phyloP scores from a whole-genome alignment of 2,329 filamentous ascomycete species.

The Huntiella omanensis region DNA sequence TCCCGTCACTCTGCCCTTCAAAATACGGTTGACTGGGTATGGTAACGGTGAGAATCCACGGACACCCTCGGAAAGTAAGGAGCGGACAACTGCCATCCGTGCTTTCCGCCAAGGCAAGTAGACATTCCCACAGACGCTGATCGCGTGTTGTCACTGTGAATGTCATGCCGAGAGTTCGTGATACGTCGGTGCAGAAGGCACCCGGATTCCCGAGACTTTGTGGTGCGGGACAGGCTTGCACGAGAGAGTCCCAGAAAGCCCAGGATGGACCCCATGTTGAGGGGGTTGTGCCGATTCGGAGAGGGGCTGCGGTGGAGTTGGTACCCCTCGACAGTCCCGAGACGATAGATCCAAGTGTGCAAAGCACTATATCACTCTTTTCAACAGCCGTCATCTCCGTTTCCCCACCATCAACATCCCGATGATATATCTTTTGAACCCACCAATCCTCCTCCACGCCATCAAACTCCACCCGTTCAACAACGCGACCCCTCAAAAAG shows the following conservation, averaged over 20 bases:
- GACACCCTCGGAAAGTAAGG: slow-evolving; percentile 19
- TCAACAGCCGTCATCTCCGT: neutral
- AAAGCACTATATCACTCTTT: slow-evolving; percentile 20
- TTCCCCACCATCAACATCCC: neutral
- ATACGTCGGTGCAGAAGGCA: slow-evolving; percentile 20
- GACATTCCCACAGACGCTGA: slow-evolving; percentile 16
- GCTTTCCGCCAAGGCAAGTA: slow-evolving; percentile 13
- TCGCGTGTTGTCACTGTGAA: slow-evolving; percentile 23
- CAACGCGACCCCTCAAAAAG: slow-evolving; percentile 12
- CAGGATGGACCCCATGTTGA: slow-evolving; percentile 21
- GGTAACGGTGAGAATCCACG: slow-evolving; percentile 23
- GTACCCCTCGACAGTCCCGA: slow-evolving; percentile 13
- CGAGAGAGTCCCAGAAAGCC: slow-evolving; percentile 23
- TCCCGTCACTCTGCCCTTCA: slow-evolving; percentile 18
- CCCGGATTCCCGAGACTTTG: slow-evolving; percentile 19
- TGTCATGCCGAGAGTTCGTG: slow-evolving; percentile 20
- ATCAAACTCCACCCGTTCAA: too few species aligned
- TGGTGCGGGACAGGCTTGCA: slow-evolving; percentile 19
- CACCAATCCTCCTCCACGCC: neutral
- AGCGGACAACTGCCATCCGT: slow-evolving; percentile 17
- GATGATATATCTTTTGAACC: neutral
- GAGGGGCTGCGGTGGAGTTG: neutral
- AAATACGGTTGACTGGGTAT: slow-evolving; percentile 25
- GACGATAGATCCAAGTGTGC: slow-evolving; percentile 22
- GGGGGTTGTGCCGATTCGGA: slow-evolving; percentile 5